Conservation (phyloP, 352 stramenopile genomes). For the Phytophthora fragariae region DNA sequence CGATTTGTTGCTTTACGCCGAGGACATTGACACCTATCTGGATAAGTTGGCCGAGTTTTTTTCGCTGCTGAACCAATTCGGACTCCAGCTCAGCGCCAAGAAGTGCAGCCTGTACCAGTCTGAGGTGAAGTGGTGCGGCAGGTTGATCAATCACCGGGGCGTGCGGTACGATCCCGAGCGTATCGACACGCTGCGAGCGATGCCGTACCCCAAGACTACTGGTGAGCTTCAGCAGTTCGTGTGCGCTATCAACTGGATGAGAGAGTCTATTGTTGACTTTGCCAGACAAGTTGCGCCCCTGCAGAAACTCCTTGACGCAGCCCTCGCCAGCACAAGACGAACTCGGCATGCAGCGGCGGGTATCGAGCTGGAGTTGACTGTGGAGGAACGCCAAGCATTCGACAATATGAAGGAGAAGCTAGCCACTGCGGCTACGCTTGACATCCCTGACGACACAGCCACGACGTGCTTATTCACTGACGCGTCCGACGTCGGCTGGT, state of each 20-base stretch:
- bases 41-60: not conserved
- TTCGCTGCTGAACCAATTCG: not conserved
- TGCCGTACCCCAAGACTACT: not conserved
- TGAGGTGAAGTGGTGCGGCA: not conserved
- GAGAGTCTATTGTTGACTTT: constrained; percentile 1
- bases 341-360: constrained; percentile 1
- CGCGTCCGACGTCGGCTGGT: constrained; percentile 5
- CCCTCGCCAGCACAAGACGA: not conserved
- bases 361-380: not conserved
- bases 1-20: not conserved
- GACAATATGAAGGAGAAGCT: constrained; percentile 15
- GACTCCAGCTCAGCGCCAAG: not conserved
- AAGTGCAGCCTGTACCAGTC: not conserved
- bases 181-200: not conserved
- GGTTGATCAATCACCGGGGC: not conserved
- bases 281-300: not conserved
- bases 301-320: not conserved
- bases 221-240: constrained; percentile 11
- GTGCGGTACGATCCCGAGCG: not conserved
- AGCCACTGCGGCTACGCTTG: not conserved
- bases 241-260: no score
- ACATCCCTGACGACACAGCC: constrained; percentile 4
- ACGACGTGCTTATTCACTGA: constrained; percentile 7
- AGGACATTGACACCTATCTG: not conserved
- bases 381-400: not conserved